Percentiles rank a stretch among this genome's conserved stretches.
These are phyloP conservation scores for Plasmodium chabaudi DNA, from an alignment of 169 alveolate species.

Conservation along the genomic window DNA sequence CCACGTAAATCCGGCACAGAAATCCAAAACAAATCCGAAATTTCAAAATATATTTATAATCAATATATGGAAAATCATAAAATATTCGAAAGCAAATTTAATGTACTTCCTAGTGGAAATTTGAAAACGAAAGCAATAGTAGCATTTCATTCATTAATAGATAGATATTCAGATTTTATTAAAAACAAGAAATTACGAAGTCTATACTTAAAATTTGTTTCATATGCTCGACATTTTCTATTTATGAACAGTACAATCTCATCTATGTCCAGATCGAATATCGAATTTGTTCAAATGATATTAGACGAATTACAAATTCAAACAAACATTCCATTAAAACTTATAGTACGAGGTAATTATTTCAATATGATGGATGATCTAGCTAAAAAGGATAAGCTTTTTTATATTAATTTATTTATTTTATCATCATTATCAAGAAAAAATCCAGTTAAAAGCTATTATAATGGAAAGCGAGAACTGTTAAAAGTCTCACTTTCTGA, in stretches of 20 bases:
- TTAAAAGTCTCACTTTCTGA: slow-evolving; percentile 76
- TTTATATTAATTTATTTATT: slow-evolving; percentile 50
- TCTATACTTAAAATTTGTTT: slow-evolving; percentile 22
- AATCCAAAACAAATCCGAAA: neutral
- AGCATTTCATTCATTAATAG: slow-evolving; percentile 39
- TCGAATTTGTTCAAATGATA: slow-evolving; percentile 25
- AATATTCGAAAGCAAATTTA: slow-evolving; percentile 20
- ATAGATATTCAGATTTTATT: slow-evolving; percentile 22
- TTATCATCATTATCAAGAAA: slow-evolving; percentile 27
- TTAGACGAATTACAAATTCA: slow-evolving; percentile 22
- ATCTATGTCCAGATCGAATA: slow-evolving; percentile 14
- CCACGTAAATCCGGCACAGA: neutral
- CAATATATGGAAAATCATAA: slow-evolving; percentile 22
- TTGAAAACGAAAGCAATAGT: slow-evolving; percentile 33
- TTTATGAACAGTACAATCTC: slow-evolving; percentile 26
- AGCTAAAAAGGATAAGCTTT: slow-evolving; percentile 50
- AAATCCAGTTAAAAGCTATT: slow-evolving; percentile 77
- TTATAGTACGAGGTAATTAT: slow-evolving; percentile 59
- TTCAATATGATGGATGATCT: slow-evolving; percentile 11
- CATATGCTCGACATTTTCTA: slow-evolving; percentile 34
- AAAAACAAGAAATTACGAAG: slow-evolving; percentile 26
- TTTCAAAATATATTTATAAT: slow-evolving; percentile 23
- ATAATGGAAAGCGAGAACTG: slow-evolving; percentile 74
- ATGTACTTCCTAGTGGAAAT: slow-evolving; percentile 23
- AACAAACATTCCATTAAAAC: slow-evolving; percentile 30